phyloP scores from a whole-genome alignment of 164 flowering plant species.

The Brasenia schreberi region DNA sequence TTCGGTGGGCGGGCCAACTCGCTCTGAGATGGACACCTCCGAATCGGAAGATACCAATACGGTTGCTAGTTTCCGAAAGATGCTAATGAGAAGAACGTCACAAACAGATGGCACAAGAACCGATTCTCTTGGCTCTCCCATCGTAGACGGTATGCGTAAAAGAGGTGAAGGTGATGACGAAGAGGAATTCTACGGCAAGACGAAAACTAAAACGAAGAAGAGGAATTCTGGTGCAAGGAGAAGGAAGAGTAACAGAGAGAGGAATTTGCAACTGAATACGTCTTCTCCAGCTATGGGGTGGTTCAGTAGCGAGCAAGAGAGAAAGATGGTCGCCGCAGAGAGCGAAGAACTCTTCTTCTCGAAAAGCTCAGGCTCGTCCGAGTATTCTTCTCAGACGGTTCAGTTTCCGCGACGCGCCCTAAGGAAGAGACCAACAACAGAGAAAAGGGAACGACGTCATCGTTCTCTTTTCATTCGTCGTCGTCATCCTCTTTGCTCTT shows the following conservation, averaged over 20 bases:
- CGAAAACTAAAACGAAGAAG: not conserved
- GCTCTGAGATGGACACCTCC: not conserved
- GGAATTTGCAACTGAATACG: not conserved
- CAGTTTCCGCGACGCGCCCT: not conserved
- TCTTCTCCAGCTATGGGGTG: not conserved
- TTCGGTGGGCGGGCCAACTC: not conserved
- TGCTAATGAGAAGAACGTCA: not conserved
- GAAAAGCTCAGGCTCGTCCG: not conserved
- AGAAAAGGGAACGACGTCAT: not conserved
- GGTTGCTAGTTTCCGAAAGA: not conserved
- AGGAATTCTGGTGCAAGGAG: not conserved
- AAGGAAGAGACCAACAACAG: not conserved
- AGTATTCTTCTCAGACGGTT: not conserved
- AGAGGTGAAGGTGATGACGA: not conserved
- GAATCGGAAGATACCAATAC: not conserved
- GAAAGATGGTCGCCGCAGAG: not conserved
- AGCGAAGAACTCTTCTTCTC: not conserved
- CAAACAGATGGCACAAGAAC: not conserved
- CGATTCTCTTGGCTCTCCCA: not conserved
- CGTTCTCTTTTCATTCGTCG: too few relatives aligned
- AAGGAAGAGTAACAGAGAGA: not conserved
- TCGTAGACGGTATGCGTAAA: too few relatives aligned
- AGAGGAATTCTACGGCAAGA: not conserved
- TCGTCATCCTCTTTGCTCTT: conserved; percentile 17
- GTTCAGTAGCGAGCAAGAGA: conserved; percentile 1